Evolutionary conservation across 2,329 filamentous ascomycete genomes (phyloP).

Genomic region (Podosphaera aphanis): DNA sequence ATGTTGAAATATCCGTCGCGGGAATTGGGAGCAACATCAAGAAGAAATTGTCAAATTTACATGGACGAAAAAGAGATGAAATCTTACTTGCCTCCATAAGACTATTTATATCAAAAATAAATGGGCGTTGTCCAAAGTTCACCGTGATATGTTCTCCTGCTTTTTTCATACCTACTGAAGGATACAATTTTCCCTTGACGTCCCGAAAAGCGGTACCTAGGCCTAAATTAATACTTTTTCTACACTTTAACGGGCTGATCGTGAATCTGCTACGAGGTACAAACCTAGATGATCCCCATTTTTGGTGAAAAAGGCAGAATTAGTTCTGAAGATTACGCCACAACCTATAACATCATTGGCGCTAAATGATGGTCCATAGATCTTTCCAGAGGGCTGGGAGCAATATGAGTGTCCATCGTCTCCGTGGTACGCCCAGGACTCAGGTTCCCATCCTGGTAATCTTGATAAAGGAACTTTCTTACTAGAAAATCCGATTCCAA

Average conservation of each 20-base stretch:
- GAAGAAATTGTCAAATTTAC: not conserved
- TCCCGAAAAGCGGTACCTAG: slow-evolving; percentile 48
- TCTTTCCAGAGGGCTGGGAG: slow-evolving; percentile 30
- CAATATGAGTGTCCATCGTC: slow-evolving; percentile 41
- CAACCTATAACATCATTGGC: slow-evolving; percentile 37
- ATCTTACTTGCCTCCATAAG: slow-evolving; percentile 44
- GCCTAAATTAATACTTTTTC: not conserved
- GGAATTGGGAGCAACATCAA: not conserved
- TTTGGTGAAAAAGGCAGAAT: slow-evolving; percentile 44
- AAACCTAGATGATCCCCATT: slow-evolving; percentile 34
- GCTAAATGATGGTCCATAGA: slow-evolving; percentile 32
- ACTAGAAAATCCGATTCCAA: slow-evolving; percentile 37
- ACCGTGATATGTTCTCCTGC: slow-evolving; percentile 34
- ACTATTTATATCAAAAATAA: slow-evolving; percentile 75
- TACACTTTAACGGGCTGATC: not conserved
- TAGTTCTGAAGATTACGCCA: slow-evolving; percentile 39
- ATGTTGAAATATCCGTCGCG: not conserved
- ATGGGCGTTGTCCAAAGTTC: slow-evolving; percentile 52
- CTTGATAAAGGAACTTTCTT: slow-evolving; percentile 29
- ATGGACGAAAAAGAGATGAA: slow-evolving; percentile 3
- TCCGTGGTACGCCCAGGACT: slow-evolving; percentile 46
- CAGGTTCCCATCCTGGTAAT: slow-evolving; percentile 41
- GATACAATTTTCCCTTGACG: slow-evolving; percentile 41
- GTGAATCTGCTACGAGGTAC: slow-evolving; percentile 6
- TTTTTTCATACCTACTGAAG: slow-evolving; percentile 41